Percentiles rank a stretch among this genome's conserved stretches.
Conservation (phyloP, 768 basidiomycete genomes). For the Porpolomopsis calyptriformis region DNA sequence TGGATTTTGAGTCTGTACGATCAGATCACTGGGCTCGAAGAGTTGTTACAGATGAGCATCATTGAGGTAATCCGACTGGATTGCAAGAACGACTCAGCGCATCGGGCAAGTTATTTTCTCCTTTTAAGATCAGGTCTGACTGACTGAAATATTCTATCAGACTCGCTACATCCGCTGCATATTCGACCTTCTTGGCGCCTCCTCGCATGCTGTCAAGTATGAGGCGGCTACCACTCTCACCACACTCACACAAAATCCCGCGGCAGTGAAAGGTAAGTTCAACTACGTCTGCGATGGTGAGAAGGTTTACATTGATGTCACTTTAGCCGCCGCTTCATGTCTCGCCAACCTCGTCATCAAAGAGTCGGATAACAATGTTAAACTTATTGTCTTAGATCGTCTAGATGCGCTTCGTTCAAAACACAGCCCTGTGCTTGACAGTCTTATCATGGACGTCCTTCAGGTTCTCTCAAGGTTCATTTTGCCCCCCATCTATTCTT, state of each 20-base stretch:
- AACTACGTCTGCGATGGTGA: too few species aligned
- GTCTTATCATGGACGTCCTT: slow-evolving; percentile 90
- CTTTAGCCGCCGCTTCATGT: slow-evolving; percentile 79
- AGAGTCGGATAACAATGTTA: slow-evolving; percentile 98
- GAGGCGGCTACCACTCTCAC: slow-evolving; percentile 95
- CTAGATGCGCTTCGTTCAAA: slow-evolving; percentile 72
- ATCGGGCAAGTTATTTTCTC: slow-evolving; percentile 47
- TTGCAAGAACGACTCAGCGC: slow-evolving; percentile 72
- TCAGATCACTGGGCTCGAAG: slow-evolving; percentile 71
- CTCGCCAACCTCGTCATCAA: slow-evolving; percentile 85
- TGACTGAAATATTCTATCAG: slow-evolving; percentile 26
- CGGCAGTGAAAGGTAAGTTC: slow-evolving; percentile 82
- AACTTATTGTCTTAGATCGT: slow-evolving; percentile 91
- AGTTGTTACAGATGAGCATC: slow-evolving; percentile 88
- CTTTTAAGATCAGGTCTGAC: background rate
- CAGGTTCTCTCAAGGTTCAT: slow-evolving; percentile 73
- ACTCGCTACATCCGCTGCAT: slow-evolving; percentile 90
- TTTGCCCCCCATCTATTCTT: background rate
- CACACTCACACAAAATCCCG: slow-evolving; percentile 86
- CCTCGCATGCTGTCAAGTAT: slow-evolving; percentile 92
- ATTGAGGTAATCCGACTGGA: slow-evolving; percentile 91
- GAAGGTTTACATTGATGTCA: too few species aligned
- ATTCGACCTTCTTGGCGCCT: slow-evolving; percentile 81
- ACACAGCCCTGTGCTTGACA: slow-evolving; percentile 83
- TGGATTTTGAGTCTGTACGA: slow-evolving; percentile 84